These are phyloP conservation scores for Tetrapisispora namnaoensis DNA, from an alignment of 805 yeast species.

Conservation along the genomic window DNA sequence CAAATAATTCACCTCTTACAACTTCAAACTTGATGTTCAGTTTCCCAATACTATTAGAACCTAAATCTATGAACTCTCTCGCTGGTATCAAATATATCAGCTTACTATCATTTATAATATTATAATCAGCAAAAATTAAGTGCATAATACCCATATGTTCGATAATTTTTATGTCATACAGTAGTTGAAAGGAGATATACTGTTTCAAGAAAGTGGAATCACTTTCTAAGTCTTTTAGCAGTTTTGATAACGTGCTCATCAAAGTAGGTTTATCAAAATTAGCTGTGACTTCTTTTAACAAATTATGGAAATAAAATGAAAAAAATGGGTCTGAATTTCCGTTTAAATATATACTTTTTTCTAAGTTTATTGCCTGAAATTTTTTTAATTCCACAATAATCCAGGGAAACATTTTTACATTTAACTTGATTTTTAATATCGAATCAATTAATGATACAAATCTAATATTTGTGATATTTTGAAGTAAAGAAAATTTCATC, in stretches of 20 bases:
- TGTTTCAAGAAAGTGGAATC: constrained; percentile 7
- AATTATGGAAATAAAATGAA: not conserved
- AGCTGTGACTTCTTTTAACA: not conserved
- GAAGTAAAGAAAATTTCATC: constrained; percentile 6
- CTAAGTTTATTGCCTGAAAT: not conserved
- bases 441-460: constrained; percentile 8
- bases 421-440: constrained; percentile 4
- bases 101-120: constrained; percentile 8
- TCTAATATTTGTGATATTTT: constrained; percentile 10
- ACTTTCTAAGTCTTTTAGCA: constrained; percentile 3
- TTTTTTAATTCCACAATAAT: constrained; percentile 2
- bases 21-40: constrained; percentile 6
- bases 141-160: not conserved
- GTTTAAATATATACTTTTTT: not conserved
- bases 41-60: not conserved
- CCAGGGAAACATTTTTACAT: not conserved
- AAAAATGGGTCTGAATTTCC: not conserved
- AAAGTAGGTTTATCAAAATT: not conserved
- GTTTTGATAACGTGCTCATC: not conserved
- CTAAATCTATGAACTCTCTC: constrained; percentile 9
- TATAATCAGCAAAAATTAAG: constrained; percentile 11
- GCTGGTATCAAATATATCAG: constrained; percentile 8
- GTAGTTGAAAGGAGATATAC: constrained; percentile 7
- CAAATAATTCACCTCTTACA: constrained; percentile 2
- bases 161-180: constrained; percentile 4